Conservation (phyloP, 306 rosid species). For the Comarum palustre region DNA sequence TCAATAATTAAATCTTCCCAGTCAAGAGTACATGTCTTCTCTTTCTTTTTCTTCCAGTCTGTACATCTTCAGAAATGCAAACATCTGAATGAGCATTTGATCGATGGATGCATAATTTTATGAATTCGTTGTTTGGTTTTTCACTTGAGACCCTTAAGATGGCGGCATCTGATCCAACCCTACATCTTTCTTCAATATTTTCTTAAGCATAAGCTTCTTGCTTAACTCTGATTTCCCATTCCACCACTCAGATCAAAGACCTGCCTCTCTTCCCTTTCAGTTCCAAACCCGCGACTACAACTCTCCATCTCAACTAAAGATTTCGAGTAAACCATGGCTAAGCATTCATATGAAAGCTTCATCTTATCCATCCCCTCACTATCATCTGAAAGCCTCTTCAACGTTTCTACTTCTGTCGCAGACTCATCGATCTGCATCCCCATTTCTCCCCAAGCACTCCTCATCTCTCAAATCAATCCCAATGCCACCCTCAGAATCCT, state of each 20-base stretch:
- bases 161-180: slow-evolving; percentile 74
- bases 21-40: slow-evolving; percentile 38
- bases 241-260: slow-evolving; percentile 64
- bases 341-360: slow-evolving; percentile 60
- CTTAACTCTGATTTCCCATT: slow-evolving; percentile 69
- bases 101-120: slow-evolving; percentile 54
- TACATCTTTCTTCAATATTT: slow-evolving; percentile 58
- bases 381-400: neutral
- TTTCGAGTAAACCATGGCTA: slow-evolving; percentile 47
- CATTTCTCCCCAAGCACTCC: slow-evolving; percentile 43
- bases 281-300: slow-evolving; percentile 24
- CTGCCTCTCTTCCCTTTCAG: slow-evolving; percentile 23
- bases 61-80: slow-evolving; percentile 1
- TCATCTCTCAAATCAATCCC: slow-evolving; percentile 50
- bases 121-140: slow-evolving; percentile 56
- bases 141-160: slow-evolving; percentile 45
- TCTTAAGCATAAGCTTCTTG: slow-evolving; percentile 58
- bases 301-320: slow-evolving; percentile 30
- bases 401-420: neutral
- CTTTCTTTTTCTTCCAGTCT: slow-evolving; percentile 43
- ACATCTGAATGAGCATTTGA: slow-evolving; percentile 20
- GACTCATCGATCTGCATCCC: slow-evolving; percentile 28
- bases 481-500: slow-evolving; percentile 20
- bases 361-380: slow-evolving; percentile 31
- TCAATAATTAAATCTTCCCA: slow-evolving; percentile 88